Conservation (phyloP, 257 asterid species). For the Knoxia roxburghii region DNA sequence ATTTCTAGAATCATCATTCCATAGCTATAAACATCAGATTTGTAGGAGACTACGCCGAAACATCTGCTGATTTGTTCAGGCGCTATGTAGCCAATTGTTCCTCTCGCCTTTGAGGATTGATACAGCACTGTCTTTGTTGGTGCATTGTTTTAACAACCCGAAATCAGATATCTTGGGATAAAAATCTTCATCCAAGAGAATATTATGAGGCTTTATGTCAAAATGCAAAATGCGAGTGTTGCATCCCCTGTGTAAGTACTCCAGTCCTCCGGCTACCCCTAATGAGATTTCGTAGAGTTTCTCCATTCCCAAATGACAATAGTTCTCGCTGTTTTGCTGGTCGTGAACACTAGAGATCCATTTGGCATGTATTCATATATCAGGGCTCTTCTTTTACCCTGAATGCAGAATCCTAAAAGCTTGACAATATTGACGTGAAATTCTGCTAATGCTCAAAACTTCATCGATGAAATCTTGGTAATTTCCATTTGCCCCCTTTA, state of each 20-base stretch:
- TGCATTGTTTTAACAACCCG: constrained; percentile 25
- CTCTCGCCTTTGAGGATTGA: constrained; percentile 21
- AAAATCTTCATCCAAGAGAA: constrained; percentile 25
- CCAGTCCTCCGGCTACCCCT: not conserved
- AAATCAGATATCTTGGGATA: constrained; percentile 29
- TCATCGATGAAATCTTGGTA: constrained; percentile 4
- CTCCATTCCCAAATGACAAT: not conserved
- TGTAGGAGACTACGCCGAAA: constrained; percentile 28
- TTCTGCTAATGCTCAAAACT: not conserved
- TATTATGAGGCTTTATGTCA: constrained; percentile 36
- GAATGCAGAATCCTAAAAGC: not conserved
- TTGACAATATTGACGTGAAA: constrained; percentile 7
- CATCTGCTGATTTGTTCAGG: constrained; percentile 27
- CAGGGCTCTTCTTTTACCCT: constrained; percentile 10
- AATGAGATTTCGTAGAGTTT: constrained; percentile 16
- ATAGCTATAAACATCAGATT: constrained; percentile 39
- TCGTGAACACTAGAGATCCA: not conserved
- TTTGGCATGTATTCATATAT: constrained; percentile 5
- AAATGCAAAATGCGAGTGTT: constrained; percentile 4
- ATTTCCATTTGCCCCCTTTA: constrained; percentile 13
- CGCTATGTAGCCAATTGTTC: constrained; percentile 33
- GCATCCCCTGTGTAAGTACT: not conserved
- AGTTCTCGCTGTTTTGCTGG: not conserved
- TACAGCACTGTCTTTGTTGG: constrained; percentile 8
- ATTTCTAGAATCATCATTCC: constrained; percentile 38